Evolutionary conservation across 1,284 basidiomycete genomes (phyloP).

Genomic region (Ceratorhiza oryzae-sativae): DNA sequence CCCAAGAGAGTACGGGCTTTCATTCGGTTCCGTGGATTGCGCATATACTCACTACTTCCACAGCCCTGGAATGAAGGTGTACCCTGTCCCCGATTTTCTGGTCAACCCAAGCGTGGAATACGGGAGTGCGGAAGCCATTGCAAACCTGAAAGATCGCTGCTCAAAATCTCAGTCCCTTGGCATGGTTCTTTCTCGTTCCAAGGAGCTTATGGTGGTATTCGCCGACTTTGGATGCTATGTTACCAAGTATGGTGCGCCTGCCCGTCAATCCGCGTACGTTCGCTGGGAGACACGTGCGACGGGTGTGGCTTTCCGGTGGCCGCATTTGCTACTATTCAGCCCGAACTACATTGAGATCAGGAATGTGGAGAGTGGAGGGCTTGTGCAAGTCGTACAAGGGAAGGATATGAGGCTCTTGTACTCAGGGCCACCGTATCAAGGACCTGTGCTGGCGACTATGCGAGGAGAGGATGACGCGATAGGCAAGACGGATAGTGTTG

Average conservation of each 20-base stretch:
- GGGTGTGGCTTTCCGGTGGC: conserved; percentile 64
- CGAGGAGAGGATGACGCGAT: conserved; percentile 56
- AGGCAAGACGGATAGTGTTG: conserved; percentile 65
- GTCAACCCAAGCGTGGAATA: conserved; percentile 50
- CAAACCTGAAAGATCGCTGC: conserved; percentile 64
- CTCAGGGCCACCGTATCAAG: conserved; percentile 55
- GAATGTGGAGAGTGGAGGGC: conserved; percentile 63
- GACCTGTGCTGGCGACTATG: conserved; percentile 65
- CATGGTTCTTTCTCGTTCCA: conserved; percentile 62
- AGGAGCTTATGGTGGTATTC: conserved; percentile 72
- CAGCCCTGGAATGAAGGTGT: conserved; percentile 48
- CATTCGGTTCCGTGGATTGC: neutral
- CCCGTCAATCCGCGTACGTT: conserved; percentile 66
- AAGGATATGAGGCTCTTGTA: conserved; percentile 69
- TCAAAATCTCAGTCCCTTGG: conserved; percentile 69
- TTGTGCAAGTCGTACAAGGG: conserved; percentile 78
- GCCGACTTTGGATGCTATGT: conserved; percentile 74
- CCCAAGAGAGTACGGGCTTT: conserved; percentile 64
- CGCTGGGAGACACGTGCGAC: conserved; percentile 75
- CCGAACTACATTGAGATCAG: conserved; percentile 69
- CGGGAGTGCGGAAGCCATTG: conserved; percentile 52
- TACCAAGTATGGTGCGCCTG: conserved; percentile 68
- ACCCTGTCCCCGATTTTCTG: conserved; percentile 67
- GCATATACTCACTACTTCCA: conserved; percentile 46
- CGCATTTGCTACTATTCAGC: conserved; percentile 73